Evolutionary conservation across 2,329 filamentous ascomycete species (phyloP), one percentile per base, ranked within the genome.

Genomic region (Hymenoscyphus fructigenus): DNA sequence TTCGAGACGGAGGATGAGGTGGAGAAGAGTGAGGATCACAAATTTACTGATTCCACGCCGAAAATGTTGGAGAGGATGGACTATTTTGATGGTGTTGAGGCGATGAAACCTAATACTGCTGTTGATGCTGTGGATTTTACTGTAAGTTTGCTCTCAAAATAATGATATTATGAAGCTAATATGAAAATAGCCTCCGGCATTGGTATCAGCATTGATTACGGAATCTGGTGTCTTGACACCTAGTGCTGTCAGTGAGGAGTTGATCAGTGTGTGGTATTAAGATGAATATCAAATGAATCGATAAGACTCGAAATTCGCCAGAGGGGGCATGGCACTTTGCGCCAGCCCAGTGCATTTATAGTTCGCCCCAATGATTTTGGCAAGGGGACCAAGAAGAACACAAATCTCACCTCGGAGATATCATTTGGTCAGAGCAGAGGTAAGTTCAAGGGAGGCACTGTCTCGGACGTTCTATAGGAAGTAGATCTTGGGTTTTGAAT

Each of bases 181-280:
- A 15, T 57, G 23, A 57, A 14, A 23, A 55, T 62, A 90, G 81
- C 88, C 89, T 6, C 89, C 89, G 2, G 83, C 87, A 58, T 77
- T 91, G 38, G 89, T 93, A 67, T 87, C 87, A 9, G 88, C 88
- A 34, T 85, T 93, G 70, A 89, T 93, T 70, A 93, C 90, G 0
- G 91, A 93, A 76, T 87, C 87, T 60, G 90, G 90, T 57, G 85
- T 91, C 58, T 83, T 91, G 69, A 85, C 89, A 55, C 88, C 90
- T 0, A 87, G 84, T 64, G 88, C 89, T 32, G 88, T 91, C 38
- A 88, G 87, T 65, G 88, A 91, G 72, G 86, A 90, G 76, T 79
- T 91, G 56, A 88, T 91, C 70, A 76, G 70, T 62, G 67, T 76
- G 44, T 75, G 70, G 70, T 73, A 69, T 62, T 74, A 70, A 75